Evolutionary conservation across 352 stramenopile genomes (phyloP).

Genomic region (Globisporangium orthogonon): DNA sequence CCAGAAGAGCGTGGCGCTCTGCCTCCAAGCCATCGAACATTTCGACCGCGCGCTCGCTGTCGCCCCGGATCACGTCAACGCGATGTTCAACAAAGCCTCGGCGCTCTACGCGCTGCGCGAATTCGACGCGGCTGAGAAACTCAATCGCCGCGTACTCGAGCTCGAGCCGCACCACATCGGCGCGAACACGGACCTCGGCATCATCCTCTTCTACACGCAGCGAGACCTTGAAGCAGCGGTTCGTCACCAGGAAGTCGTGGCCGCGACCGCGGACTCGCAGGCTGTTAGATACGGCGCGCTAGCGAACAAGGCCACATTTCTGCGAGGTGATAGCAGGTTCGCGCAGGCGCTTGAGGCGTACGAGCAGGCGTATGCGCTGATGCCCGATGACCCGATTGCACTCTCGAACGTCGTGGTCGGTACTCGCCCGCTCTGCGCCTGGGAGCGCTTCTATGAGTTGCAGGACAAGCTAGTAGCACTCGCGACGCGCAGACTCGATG

Average conservation of each 20-base stretch:
- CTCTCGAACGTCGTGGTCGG: conserved; percentile 46
- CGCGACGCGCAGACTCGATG: conserved; percentile 16
- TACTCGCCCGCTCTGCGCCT: conserved; percentile 52
- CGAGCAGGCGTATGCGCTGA: conserved; percentile 11
- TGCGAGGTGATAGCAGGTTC: conserved; percentile 38
- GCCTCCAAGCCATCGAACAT: conserved; percentile 42
- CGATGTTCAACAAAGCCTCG: conserved; percentile 72
- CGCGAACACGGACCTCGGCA: conserved; percentile 33
- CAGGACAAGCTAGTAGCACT: conserved; percentile 33
- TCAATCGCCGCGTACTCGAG: conserved; percentile 34
- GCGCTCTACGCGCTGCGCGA: conserved; percentile 34
- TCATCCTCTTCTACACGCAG: conserved; percentile 13
- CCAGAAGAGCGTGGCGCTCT: conserved; percentile 27
- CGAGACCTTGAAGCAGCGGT: conserved; percentile 31
- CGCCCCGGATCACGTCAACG: conserved; percentile 26
- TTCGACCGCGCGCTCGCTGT: conserved; percentile 48
- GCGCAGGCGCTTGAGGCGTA: conserved; percentile 41
- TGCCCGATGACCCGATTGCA: conserved; percentile 23
- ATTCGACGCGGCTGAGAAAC: conserved; percentile 23
- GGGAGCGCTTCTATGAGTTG: conserved; percentile 39
- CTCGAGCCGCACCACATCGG: conserved; percentile 31
- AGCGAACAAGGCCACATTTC: conserved; percentile 73
- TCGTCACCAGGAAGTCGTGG: conserved; percentile 34
- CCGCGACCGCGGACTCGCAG: conserved; percentile 13
- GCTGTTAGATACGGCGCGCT: conserved; percentile 24